Conservation (phyloP, 1,284 basidiomycete genomes). For the Cryptococcus sp. region DNA sequence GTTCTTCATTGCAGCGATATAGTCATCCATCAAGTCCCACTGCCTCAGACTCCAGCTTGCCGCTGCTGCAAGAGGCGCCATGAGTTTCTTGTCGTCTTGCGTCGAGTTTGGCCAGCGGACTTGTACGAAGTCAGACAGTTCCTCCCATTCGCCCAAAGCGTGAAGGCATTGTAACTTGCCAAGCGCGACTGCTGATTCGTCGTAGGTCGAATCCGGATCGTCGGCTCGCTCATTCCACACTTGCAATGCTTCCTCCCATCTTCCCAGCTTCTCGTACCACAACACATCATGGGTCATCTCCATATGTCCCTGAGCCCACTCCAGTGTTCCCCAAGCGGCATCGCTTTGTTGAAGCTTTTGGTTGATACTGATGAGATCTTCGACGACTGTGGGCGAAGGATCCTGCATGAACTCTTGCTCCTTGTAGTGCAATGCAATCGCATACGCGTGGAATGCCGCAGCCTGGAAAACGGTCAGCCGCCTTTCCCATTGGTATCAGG, state of each 20-base stretch:
- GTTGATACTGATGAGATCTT: constrained; percentile 95
- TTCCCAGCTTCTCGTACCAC: constrained; percentile 96
- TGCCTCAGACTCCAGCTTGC: constrained; percentile 96
- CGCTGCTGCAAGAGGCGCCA: constrained; percentile 94
- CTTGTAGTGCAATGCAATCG: constrained; percentile 98
- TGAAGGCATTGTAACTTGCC: constrained; percentile 96
- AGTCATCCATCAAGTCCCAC: constrained; percentile 99
- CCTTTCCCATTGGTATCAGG: background rate
- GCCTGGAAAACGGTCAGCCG: constrained; percentile 50
- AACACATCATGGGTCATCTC: constrained; percentile 57
- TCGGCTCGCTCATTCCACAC: constrained; percentile 62
- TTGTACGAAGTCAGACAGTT: constrained; percentile 81
- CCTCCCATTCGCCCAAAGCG: constrained; percentile 97
- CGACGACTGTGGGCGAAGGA: constrained; percentile 70
- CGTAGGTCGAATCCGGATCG: constrained; percentile 53
- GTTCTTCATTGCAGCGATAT: constrained; percentile 88
- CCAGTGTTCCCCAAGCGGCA: constrained; percentile 91
- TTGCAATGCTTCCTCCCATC: constrained; percentile 91
- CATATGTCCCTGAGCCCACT: constrained; percentile 70
- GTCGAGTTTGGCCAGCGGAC: constrained; percentile 84
- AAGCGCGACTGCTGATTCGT: constrained; percentile 70
- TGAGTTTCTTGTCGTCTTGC: constrained; percentile 82
- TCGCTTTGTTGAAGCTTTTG: constrained; percentile 96
- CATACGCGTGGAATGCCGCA: constrained; percentile 91
- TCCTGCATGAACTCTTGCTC: constrained; percentile 96